phyloP scores from a whole-genome alignment of 2,329 filamentous ascomycete species.

The Camillea tinctor region DNA sequence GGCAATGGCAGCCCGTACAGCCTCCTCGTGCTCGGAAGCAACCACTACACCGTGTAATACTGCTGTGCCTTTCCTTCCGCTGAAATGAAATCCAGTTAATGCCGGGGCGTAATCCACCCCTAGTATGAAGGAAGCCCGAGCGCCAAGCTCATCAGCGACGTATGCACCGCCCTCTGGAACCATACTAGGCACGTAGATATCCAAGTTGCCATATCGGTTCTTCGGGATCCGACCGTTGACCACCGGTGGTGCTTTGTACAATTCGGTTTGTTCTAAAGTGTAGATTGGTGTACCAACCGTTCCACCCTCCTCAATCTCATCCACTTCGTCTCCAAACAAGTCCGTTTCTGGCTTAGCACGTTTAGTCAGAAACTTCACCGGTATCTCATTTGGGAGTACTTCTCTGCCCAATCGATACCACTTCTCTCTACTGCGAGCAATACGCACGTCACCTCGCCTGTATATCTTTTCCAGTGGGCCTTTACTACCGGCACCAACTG shows the following conservation, averaged over 20 bases:
- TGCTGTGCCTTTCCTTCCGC: slow-evolving; percentile 81
- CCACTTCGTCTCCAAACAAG: slow-evolving; percentile 39
- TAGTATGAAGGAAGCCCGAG: slow-evolving; percentile 70
- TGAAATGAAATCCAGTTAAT: slow-evolving; percentile 86
- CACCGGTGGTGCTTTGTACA: slow-evolving; percentile 76
- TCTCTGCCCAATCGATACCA: slow-evolving; percentile 89
- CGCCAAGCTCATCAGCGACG: slow-evolving; percentile 58
- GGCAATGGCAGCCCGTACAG: slow-evolving; percentile 65
- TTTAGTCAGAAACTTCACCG: slow-evolving; percentile 70
- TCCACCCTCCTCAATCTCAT: slow-evolving; percentile 38
- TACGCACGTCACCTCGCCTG: slow-evolving; percentile 74
- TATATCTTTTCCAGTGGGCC: slow-evolving; percentile 74
- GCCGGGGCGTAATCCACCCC: slow-evolving; percentile 87
- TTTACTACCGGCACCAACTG: slow-evolving; percentile 67
- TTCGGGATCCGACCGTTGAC: slow-evolving; percentile 75
- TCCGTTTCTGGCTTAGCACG: slow-evolving; percentile 35
- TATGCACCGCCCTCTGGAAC: slow-evolving; percentile 79
- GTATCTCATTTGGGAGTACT: slow-evolving; percentile 75
- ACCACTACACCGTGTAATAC: slow-evolving; percentile 77
- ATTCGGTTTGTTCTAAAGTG: slow-evolving; percentile 63
- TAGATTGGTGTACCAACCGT: slow-evolving; percentile 57
- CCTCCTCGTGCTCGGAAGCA: slow-evolving; percentile 68
- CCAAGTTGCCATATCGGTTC: slow-evolving; percentile 92
- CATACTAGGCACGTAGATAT: slow-evolving; percentile 91
- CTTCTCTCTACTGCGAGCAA: slow-evolving; percentile 75